phyloP scores from a whole-genome alignment of 1,284 basidiomycete species.

The Leccinum fuscescens region DNA sequence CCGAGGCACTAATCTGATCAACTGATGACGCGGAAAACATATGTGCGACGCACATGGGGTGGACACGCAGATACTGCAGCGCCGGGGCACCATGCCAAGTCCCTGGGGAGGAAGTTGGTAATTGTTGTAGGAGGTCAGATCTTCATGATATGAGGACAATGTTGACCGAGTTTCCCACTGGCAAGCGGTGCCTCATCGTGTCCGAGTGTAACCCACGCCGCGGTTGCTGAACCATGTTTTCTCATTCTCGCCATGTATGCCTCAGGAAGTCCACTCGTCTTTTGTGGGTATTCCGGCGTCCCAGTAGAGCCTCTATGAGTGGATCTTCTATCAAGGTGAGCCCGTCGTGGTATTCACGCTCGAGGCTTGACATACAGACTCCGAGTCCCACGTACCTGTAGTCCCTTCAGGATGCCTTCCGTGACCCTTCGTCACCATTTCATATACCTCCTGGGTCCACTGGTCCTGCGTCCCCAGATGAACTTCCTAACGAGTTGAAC shows the following conservation, averaged over 20 bases:
- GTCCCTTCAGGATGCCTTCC: slow-evolving; percentile 58
- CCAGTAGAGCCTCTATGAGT: slow-evolving; percentile 15
- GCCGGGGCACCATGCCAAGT: no score
- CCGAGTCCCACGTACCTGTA: slow-evolving; percentile 17
- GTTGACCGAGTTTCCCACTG: no score
- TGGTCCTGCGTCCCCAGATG: slow-evolving; percentile 60
- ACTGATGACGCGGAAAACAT: no score
- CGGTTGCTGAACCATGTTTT: neutral
- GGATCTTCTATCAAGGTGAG: slow-evolving; percentile 32
- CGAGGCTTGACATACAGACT: neutral
- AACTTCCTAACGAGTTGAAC: slow-evolving; percentile 15
- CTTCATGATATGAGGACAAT: no score
- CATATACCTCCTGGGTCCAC: slow-evolving; percentile 57
- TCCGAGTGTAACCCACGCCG: neutral
- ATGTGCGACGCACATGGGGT: no score
- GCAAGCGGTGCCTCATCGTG: no score
- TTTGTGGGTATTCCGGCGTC: neutral
- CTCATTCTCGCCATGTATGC: neutral
- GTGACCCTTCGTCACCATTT: slow-evolving; percentile 65
- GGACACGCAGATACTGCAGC: no score
- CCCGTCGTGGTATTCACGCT: neutral
- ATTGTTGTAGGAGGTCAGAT: no score
- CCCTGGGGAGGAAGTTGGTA: no score
- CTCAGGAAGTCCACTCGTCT: slow-evolving; percentile 1
- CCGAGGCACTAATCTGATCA: no score